Base-by-base conservation (phyloP, 495 filamentous ascomycete genomes). In the Penicillium silybi region DNA sequence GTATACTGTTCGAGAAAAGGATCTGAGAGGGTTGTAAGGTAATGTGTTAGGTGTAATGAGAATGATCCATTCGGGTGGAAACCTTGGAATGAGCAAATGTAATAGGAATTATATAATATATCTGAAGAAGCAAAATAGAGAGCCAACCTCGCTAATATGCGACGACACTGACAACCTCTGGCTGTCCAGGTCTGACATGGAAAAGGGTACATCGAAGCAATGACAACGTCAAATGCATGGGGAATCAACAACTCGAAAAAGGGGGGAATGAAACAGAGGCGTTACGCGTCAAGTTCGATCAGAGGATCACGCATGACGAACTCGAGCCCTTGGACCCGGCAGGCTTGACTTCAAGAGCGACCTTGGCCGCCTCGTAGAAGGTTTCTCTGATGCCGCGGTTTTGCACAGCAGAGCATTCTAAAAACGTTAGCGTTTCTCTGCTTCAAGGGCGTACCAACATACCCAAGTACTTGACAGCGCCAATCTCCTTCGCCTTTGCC, bases 361-460 rank as follows among this genome's bases (percentile, higher is more conserved):
- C 93, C 61, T 95, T 86, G 40, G 93, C 95, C 34, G 93, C 93
- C 74, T 98, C 93, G 40, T 95, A 97, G 66, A 98, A 98, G 29
- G 93, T 95, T 68, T 98, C 93, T 65, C 96, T 93, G 61, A 98
- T 95, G 46, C 93, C 93, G 34, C 93, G 80, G 71, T 98, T 98
- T 66, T 90, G 86, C 78, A 96, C 96, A 13, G 93, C 93, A 25
- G 95, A 97, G 79, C 93, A 98, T 75, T 98, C 93, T 85, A 46
- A 11, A 22, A 25, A n/a, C 6, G 15, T 44, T 17, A 13, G n/a
- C 38, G 9, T 25, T 2, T 16, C 8, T 3, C 8, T 20, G 17
- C 3, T 29, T 23, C 3, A 37, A 32, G 4, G 11, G 29, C 9
- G 18, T 4, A 23, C 10, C 34, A 7, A 4, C 79, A 46, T 77